Evolutionary conservation across 2,329 filamentous ascomycete species (phyloP).

Genomic region (Colletotrichum chrysophilum): DNA sequence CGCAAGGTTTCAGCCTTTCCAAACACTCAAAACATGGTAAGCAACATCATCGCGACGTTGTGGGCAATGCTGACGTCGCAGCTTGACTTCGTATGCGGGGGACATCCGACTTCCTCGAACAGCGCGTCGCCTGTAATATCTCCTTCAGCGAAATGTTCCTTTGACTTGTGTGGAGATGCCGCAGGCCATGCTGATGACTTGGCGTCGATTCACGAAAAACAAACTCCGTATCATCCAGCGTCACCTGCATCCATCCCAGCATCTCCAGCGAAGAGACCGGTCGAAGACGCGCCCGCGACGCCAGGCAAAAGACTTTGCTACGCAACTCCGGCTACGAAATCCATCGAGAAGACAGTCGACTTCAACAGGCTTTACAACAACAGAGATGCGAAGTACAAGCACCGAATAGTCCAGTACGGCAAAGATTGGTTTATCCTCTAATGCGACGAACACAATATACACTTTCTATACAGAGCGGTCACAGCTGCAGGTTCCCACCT

Average conservation of each 20-base stretch:
- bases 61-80: not conserved
- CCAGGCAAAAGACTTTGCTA: not conserved
- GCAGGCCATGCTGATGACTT: not conserved
- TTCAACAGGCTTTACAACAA: not conserved
- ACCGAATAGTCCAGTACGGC: not conserved
- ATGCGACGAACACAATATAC: not conserved
- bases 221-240: not conserved
- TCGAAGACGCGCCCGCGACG: rapidly evolving
- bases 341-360: not conserved
- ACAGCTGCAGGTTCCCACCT: not conserved
- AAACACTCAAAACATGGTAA: not conserved
- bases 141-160: not conserved
- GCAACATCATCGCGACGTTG: not conserved
- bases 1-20: not conserved
- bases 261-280: not conserved
- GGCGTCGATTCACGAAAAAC: not conserved
- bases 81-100: not conserved
- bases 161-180: not conserved
- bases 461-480: not conserved
- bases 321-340: not conserved
- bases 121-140: not conserved
- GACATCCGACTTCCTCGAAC: not conserved
- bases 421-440: not conserved
- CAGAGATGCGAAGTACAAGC: not conserved
- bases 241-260: not conserved